These are phyloP conservation scores for Bimuria novae-zelandiae DNA, from an alignment of 2,329 filamentous ascomycete species.

Conservation along the genomic window DNA sequence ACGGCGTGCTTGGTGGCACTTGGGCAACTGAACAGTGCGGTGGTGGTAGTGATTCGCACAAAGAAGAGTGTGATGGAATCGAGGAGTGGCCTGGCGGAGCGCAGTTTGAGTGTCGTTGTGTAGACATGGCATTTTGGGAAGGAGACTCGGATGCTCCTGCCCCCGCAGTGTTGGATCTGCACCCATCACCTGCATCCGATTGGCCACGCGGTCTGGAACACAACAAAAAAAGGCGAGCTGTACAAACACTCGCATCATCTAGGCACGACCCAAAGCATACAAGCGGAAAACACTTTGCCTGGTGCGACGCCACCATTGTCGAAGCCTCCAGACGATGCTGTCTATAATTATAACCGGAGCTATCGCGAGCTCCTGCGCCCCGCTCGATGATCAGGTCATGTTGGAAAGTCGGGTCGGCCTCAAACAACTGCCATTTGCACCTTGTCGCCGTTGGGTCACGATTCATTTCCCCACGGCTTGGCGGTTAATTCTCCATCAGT, in stretches of 20 bases:
- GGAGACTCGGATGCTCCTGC: conserved; percentile 4
- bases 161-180: conserved; percentile 5
- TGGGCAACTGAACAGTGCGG: not conserved
- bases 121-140: not conserved
- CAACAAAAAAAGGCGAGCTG: not conserved
- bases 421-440: not conserved
- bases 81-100: not conserved
- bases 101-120: not conserved
- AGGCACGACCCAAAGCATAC: conserved; percentile 2
- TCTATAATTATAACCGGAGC: conserved; percentile 1
- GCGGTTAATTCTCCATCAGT: conserved; percentile 2
- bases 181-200: not conserved
- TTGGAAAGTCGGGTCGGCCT: not conserved
- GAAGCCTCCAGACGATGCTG: not conserved
- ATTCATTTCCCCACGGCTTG: conserved; percentile 20
- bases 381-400: not conserved
- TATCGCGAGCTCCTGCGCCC: not conserved
- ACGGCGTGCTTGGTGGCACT: not conserved
- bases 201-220: not conserved
- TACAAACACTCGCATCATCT: not conserved
- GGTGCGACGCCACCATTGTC: conserved; percentile 2
- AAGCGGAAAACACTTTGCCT: not conserved
- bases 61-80: not conserved
- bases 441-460: not conserved
- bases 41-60: not conserved